Conservation (phyloP, 164 flowering plant genomes). For the Sedum album region DNA sequence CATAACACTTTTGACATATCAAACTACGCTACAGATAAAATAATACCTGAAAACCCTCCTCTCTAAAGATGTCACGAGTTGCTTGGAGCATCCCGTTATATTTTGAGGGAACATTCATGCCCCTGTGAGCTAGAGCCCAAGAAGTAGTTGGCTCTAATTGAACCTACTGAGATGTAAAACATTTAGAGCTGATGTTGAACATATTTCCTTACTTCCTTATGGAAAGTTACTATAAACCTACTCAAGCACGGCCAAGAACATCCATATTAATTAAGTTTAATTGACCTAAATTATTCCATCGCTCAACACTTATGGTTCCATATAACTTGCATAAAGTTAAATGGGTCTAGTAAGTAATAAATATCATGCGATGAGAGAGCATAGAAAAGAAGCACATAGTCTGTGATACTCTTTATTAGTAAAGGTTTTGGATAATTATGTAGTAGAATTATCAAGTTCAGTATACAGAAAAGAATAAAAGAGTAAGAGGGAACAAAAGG, state of each 20-base stretch:
- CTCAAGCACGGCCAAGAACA: background rate
- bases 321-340: background rate
- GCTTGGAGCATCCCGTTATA: constrained; percentile 93
- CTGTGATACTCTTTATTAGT: no score
- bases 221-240: background rate
- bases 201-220: no score
- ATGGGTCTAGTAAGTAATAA: background rate
- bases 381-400: background rate
- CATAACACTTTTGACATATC: background rate
- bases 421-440: no score
- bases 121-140: constrained; percentile 51
- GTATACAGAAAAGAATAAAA: background rate
- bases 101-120: constrained; percentile 48
- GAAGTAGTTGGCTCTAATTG: constrained; percentile 90
- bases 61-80: constrained; percentile 72
- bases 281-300: background rate
- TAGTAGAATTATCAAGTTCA: no score
- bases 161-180: constrained; percentile 43
- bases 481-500: background rate
- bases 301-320: background rate
- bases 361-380: background rate
- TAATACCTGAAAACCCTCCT: constrained; percentile 82
- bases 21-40: background rate
- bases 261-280: background rate
- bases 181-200: background rate